A percentile compares a stretch with the other conserved stretches of the same genome.
phyloP scores from a whole-genome alignment of 257 asterid species.

The Ophiorrhiza pumila region DNA sequence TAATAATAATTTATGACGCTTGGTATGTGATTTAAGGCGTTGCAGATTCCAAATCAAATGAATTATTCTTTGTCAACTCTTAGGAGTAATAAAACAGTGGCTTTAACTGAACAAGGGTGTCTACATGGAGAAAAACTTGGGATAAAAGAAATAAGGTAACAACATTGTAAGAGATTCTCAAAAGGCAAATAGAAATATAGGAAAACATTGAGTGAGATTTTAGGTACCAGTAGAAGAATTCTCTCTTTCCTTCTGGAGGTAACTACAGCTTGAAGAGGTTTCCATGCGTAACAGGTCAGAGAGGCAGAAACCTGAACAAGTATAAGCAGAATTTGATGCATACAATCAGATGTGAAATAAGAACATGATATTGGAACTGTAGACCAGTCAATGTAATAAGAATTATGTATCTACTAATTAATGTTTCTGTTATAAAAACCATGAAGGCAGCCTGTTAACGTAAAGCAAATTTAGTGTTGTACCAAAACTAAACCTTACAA shows the following conservation, averaged over 20 bases:
- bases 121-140: not conserved
- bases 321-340: not conserved
- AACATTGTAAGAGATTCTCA: not conserved
- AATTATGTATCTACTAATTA: not conserved
- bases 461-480: not conserved
- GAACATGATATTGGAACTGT: not conserved
- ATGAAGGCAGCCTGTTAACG: not conserved
- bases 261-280: conserved; percentile 37
- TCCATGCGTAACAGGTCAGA: conserved; percentile 59
- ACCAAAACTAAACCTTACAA: not conserved
- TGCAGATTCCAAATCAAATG: not conserved
- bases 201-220: not conserved
- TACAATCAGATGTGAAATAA: not conserved
- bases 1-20: not conserved
- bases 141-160: not conserved
- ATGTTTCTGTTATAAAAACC: not conserved
- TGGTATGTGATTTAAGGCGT: not conserved
- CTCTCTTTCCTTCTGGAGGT: conserved; percentile 20
- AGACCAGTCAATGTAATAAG: not conserved
- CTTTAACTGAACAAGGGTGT: not conserved
- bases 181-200: not conserved
- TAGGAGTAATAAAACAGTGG: not conserved
- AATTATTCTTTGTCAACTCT: not conserved
- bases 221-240: conserved; percentile 34
- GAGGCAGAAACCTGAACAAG: conserved; percentile 51